A percentile compares a stretch with the other conserved stretches of the same genome.
phyloP scores from a whole-genome alignment of 225 moss, liverwort and hornwort species.

The Ulota crispa region DNA sequence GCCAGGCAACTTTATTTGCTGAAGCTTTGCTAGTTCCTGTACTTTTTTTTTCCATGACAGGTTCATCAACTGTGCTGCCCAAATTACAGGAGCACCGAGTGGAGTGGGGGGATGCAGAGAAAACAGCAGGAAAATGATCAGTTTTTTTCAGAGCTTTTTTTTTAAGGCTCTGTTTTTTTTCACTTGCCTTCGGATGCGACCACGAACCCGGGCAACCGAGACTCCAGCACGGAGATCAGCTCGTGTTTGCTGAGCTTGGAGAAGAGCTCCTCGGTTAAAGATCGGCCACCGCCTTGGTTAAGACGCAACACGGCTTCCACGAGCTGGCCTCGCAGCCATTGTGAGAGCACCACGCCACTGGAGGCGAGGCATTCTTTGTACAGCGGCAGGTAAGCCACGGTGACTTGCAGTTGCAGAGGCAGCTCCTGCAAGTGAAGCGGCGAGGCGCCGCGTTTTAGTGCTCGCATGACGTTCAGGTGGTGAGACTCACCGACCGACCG shows the following conservation, averaged over 20 bases:
- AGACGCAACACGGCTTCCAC: conserved; percentile 82
- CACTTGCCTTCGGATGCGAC: conserved; percentile 48
- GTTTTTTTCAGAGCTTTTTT: too few relatives aligned
- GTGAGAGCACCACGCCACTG: conserved; percentile 91
- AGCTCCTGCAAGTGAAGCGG: conserved; percentile 96
- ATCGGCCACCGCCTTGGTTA: conserved; percentile 41
- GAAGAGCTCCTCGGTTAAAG: conserved; percentile 57
- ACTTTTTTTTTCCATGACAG: conserved; percentile 27
- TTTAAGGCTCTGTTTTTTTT: conserved; percentile 1
- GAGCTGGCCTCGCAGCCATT: conserved; percentile 94
- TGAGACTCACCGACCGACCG: conserved; percentile 78
- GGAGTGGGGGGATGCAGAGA: conserved; percentile 8
- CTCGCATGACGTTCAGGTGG: conserved; percentile 95
- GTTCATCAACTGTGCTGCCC: conserved; percentile 28
- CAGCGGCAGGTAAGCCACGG: conserved; percentile 88
- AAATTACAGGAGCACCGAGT: conserved; percentile 32
- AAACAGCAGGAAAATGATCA: too few relatives aligned
- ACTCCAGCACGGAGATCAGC: conserved; percentile 73
- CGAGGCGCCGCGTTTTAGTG: conserved; percentile 76
- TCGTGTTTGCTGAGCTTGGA: conserved; percentile 66
- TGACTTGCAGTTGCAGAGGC: conserved; percentile 88
- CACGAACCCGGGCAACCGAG: conserved; percentile 87
- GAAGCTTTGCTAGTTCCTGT: background rate
- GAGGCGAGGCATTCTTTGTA: conserved; percentile 83
- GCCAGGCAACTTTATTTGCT: conserved; percentile 34